These are phyloP conservation scores for Fomes fomentarius DNA, from an alignment of 1,284 basidiomycete species.

Conservation along the genomic window DNA sequence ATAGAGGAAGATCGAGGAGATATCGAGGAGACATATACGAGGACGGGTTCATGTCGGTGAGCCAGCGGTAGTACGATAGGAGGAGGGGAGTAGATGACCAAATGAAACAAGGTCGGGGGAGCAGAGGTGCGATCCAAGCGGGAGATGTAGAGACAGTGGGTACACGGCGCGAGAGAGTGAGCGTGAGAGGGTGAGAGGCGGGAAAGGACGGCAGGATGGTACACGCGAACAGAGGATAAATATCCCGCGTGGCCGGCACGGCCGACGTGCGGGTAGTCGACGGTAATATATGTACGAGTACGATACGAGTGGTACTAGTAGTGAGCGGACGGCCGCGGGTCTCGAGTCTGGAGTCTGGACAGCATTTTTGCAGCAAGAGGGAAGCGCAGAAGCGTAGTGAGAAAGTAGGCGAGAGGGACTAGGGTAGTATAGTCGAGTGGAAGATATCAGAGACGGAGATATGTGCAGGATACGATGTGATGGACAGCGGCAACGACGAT, in stretches of 20 bases:
- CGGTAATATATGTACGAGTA: background rate
- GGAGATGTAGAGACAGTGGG: background rate
- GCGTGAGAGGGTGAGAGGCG: background rate
- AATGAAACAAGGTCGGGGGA: no score
- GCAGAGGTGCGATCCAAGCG: no score
- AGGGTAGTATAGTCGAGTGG: no score
- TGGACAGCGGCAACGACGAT: background rate
- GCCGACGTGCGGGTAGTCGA: conserved; percentile 3
- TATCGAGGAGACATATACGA: background rate
- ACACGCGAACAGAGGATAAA: conserved; percentile 9
- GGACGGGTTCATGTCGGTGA: background rate
- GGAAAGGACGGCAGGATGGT: background rate
- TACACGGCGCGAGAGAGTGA: background rate
- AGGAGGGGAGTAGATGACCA: no score
- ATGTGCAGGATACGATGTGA: background rate
- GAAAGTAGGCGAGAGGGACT: no score
- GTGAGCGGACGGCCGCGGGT: background rate
- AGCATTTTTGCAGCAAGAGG: no score
- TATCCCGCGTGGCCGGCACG: background rate
- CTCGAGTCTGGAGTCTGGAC: background rate
- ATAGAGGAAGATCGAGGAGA: no score
- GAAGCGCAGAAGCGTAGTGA: no score
- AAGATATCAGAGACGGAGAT: background rate
- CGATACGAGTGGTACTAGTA: background rate
- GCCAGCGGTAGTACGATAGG: no score